Evolutionary conservation across 1,284 basidiomycete species (phyloP).

Genomic region (Phellinidium pouzarii): DNA sequence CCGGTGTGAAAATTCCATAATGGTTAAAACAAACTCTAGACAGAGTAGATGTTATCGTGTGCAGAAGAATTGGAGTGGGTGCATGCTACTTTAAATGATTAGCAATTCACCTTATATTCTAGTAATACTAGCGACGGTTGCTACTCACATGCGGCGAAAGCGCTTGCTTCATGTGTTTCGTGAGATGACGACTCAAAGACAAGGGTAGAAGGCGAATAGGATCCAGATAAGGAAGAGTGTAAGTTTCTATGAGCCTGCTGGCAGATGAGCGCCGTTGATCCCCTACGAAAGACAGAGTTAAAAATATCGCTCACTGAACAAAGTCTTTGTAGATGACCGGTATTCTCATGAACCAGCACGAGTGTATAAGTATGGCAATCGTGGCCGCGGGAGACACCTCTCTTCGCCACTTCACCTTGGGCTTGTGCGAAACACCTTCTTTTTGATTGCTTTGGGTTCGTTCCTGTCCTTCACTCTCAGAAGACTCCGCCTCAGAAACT

Average conservation of each 20-base stretch:
- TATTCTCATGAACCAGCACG: constrained; percentile 72
- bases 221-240: constrained; percentile 80
- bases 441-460: constrained; percentile 22
- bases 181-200: constrained; percentile 62
- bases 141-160: constrained; percentile 61
- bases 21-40: constrained; percentile 45
- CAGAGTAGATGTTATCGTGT: constrained; percentile 55
- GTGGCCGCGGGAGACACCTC: constrained; percentile 55
- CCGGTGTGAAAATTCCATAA: constrained; percentile 66
- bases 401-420: constrained; percentile 21
- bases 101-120: constrained; percentile 16
- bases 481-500: constrained; percentile 41
- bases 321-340: constrained; percentile 74
- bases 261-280: constrained; percentile 10
- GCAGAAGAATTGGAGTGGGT: constrained; percentile 52
- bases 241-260: constrained; percentile 60
- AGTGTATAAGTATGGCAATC: constrained; percentile 60
- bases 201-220: constrained; percentile 58
- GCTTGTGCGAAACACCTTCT: constrained; percentile 18
- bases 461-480: constrained; percentile 37
- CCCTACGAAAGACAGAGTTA: neutral
- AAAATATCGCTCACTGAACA: constrained; percentile 43
- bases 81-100: constrained; percentile 43
- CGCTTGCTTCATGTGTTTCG: constrained; percentile 55
- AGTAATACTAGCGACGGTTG: too few relatives aligned